These are phyloP conservation scores for Ogataea hybrid DNA, from an alignment of 1,139 yeast species.

Conservation along the genomic window DNA sequence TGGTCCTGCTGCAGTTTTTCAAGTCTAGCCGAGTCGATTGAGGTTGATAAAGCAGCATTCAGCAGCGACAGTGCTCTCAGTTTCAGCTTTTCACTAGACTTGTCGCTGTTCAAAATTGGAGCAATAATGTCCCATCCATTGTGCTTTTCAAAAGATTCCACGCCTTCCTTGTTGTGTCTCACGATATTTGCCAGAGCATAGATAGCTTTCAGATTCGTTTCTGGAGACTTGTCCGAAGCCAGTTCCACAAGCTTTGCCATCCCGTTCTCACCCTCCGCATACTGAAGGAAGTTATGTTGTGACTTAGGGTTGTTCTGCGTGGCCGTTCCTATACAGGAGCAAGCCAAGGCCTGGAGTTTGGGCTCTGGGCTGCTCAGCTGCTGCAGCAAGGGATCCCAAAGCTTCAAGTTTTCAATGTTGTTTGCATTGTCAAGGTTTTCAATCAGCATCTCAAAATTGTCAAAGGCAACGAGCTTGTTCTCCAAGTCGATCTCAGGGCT, in stretches of 20 bases:
- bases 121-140: constrained; percentile 60
- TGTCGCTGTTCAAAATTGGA: constrained; percentile 14
- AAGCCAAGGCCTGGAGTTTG: constrained; percentile 53
- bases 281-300: constrained; percentile 60
- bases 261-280: constrained; percentile 41
- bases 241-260: constrained; percentile 44
- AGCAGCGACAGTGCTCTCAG: constrained; percentile 57
- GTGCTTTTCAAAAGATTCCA: constrained; percentile 48
- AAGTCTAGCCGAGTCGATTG: constrained; percentile 40
- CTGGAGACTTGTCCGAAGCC: constrained; percentile 27
- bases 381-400: constrained; percentile 70
- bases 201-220: constrained; percentile 53
- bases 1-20: constrained; percentile 42
- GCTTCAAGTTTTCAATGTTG: constrained; percentile 75
- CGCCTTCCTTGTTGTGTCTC: constrained; percentile 66
- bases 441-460: constrained; percentile 89
- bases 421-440: constrained; percentile 96
- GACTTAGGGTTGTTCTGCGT: constrained; percentile 84
- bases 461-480: constrained; percentile 73
- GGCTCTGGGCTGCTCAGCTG: constrained; percentile 46
- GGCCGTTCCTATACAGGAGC: constrained; percentile 84
- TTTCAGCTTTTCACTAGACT: constrained; percentile 39
- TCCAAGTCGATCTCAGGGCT: constrained; percentile 63
- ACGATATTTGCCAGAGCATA: constrained; percentile 75
- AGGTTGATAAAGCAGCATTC: constrained; percentile 56